Percentiles rank a stretch among this genome's conserved stretches.
Evolutionary conservation across 345 rosid species (phyloP).

Genomic region (Citrus cavaleriei): DNA sequence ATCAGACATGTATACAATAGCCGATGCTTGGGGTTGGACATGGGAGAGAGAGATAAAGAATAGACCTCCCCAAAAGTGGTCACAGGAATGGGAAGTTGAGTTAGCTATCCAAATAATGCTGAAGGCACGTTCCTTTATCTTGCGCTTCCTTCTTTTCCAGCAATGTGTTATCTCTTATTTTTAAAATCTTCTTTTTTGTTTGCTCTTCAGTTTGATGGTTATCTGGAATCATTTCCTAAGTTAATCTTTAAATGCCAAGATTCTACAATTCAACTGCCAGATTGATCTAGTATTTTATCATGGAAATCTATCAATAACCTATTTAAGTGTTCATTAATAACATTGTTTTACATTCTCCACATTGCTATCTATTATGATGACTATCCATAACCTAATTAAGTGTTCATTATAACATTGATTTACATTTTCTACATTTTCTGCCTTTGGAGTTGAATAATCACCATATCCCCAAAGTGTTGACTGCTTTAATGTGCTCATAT

Average conservation of each 20-base stretch:
- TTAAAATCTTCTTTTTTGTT: background rate
- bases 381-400: background rate
- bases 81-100: slow-evolving; percentile 97
- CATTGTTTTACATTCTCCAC: too few species aligned
- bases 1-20: slow-evolving; percentile 86
- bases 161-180: background rate
- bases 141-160: background rate
- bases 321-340: too few species aligned
- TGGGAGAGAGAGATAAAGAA: slow-evolving; percentile 85
- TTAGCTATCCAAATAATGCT: slow-evolving; percentile 72
- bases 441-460: background rate
- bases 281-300: background rate
- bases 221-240: background rate
- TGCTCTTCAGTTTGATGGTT: background rate
- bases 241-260: background rate
- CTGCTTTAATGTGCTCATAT: background rate
- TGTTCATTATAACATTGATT: background rate
- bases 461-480: background rate
- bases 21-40: slow-evolving; percentile 99
- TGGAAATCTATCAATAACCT: background rate
- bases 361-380: background rate
- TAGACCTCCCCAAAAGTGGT: slow-evolving; percentile 75
- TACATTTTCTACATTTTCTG: background rate
- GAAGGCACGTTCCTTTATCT: slow-evolving; percentile 49
- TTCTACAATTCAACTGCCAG: background rate